These are phyloP conservation scores for Ophiosphaerella narmari DNA, from an alignment of 2,329 filamentous ascomycete genomes.

Conservation along the genomic window DNA sequence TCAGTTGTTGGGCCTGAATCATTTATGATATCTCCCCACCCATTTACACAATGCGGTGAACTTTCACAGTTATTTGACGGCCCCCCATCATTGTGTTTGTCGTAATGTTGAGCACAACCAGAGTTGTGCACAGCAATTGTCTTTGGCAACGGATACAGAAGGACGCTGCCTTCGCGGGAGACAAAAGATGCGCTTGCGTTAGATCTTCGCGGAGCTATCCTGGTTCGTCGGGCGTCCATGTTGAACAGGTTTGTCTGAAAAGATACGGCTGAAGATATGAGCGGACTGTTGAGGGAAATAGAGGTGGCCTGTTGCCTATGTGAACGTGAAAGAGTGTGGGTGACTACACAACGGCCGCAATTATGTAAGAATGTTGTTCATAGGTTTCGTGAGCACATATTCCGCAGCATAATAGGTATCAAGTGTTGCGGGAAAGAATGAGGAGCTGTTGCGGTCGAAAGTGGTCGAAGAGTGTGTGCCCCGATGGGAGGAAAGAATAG, in stretches of 20 bases:
- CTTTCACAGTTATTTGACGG: conserved; percentile 5
- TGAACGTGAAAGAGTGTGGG: conserved; percentile 12
- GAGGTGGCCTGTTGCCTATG: conserved; percentile 10
- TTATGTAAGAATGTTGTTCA: too few relatives aligned
- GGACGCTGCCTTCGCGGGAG: neutral
- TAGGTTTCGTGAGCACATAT: too few relatives aligned
- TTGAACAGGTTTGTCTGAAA: conserved; percentile 8
- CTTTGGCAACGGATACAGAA: conserved; percentile 4
- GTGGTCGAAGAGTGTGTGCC: too few relatives aligned
- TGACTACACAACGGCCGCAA: neutral
- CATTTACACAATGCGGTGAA: conserved; percentile 20
- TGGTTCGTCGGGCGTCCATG: conserved; percentile 5
- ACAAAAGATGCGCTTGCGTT: conserved; percentile 6
- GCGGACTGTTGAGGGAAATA: conserved; percentile 7
- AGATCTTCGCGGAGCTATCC: conserved; percentile 2
- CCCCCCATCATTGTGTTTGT: conserved; percentile 14
- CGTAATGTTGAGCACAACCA: conserved; percentile 35
- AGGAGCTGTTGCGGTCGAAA: too few relatives aligned
- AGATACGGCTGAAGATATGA: conserved; percentile 19
- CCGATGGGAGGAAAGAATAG: too few relatives aligned
- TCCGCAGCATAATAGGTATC: too few relatives aligned
- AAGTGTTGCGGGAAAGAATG: neutral
- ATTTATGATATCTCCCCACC: conserved; percentile 36
- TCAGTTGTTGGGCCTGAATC: conserved; percentile 9
- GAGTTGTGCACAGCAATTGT: conserved; percentile 21